A percentile compares a stretch with the other conserved stretches of the same genome.
phyloP scores from a whole-genome alignment of 805 yeast species.

The Komagataella kurtzmanii region DNA sequence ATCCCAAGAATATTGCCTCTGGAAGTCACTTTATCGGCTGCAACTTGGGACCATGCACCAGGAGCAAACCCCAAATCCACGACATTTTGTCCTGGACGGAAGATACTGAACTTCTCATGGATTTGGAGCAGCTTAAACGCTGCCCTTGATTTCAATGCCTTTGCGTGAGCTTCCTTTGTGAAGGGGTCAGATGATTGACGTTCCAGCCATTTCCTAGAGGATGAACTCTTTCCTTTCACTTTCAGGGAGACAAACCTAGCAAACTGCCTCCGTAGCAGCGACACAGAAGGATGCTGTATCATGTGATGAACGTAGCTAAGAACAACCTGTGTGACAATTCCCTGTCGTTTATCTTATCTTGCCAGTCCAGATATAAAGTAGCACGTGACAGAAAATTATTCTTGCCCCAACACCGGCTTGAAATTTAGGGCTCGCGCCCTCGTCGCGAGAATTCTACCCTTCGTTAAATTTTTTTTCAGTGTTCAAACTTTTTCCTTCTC shows the following conservation, averaged over 20 bases:
- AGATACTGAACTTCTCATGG: conserved; percentile 46
- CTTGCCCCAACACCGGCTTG: background rate
- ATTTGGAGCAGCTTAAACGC: conserved; percentile 80
- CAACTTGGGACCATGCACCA: conserved; percentile 91
- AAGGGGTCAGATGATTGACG: conserved; percentile 56
- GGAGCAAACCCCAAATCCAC: conserved; percentile 91
- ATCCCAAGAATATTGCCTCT: conserved; percentile 61
- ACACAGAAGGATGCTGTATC: background rate
- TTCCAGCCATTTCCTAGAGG: conserved; percentile 63
- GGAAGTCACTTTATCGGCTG: conserved; percentile 35
- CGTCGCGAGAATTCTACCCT: background rate
- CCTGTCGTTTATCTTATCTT: background rate
- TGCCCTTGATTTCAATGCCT: conserved; percentile 69
- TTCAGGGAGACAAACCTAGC: background rate
- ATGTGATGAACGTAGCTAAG: background rate
- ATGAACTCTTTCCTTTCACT: conserved; percentile 7
- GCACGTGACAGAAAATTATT: background rate
- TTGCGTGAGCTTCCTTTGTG: conserved; percentile 50
- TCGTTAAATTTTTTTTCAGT: background rate
- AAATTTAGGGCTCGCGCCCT: background rate
- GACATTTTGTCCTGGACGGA: conserved; percentile 43
- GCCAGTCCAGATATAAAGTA: background rate
- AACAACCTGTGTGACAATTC: background rate
- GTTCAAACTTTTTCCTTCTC: background rate
- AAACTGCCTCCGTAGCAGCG: background rate